These are phyloP conservation scores for Macrotyloma uniflorum DNA, from an alignment of 306 rosid genomes.

Conservation along the genomic window DNA sequence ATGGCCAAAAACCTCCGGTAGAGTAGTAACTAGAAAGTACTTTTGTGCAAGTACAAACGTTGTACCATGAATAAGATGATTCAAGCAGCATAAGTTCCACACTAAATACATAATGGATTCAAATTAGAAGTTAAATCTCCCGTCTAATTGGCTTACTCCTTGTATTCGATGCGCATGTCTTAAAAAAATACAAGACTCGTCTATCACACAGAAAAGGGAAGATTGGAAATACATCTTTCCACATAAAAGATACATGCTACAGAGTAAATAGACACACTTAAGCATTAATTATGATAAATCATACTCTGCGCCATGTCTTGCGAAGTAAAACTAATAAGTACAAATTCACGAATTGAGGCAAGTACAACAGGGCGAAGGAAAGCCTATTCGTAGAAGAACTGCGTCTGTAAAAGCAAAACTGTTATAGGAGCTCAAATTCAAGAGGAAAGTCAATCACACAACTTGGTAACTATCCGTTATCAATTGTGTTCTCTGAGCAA, in stretches of 20 bases:
- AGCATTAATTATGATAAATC: constrained; percentile 5
- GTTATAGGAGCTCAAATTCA: constrained; percentile 21
- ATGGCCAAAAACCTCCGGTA: too few species aligned
- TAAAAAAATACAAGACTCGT: background rate
- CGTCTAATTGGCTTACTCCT: background rate
- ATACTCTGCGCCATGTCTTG: constrained; percentile 20
- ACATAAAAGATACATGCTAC: constrained; percentile 12
- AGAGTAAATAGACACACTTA: constrained; percentile 21
- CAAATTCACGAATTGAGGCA: constrained; percentile 22
- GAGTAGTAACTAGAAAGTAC: too few species aligned
- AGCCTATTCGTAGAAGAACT: constrained; percentile 29
- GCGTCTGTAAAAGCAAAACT: constrained; percentile 10
- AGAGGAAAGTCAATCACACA: constrained; percentile 51
- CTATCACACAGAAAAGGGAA: background rate
- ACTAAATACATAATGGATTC: background rate
- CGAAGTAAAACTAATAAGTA: constrained; percentile 15
- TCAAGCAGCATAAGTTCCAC: background rate
- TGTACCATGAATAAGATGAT: too few species aligned
- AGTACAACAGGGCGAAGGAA: constrained; percentile 20
- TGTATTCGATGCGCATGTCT: background rate
- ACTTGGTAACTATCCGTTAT: constrained; percentile 86
- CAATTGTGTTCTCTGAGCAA: constrained; percentile 87
- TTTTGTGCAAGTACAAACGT: too few species aligned
- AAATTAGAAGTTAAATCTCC: background rate
- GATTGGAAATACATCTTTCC: constrained; percentile 13